These are phyloP conservation scores for Albugo candida DNA, from an alignment of 352 stramenopile genomes.

Conservation along the genomic window DNA sequence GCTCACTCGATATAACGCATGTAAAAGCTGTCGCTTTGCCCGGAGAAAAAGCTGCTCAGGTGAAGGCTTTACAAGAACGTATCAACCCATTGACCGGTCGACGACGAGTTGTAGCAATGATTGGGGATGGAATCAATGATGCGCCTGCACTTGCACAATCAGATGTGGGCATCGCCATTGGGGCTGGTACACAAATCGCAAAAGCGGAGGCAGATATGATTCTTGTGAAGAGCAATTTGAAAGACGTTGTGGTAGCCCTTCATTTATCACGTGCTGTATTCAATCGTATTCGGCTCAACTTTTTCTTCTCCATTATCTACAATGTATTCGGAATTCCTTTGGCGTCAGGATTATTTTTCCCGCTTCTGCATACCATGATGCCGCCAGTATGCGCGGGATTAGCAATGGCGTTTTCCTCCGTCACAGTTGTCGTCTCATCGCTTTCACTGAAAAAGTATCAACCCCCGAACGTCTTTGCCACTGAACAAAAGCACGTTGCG, in stretches of 20 bases:
- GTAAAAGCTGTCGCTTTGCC: conserved; percentile 80
- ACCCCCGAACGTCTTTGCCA: conserved; percentile 16
- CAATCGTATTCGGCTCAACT: conserved; percentile 68
- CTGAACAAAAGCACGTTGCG: no score
- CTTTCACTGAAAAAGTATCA: conserved; percentile 68
- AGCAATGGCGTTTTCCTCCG: conserved; percentile 76
- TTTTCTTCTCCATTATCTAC: conserved; percentile 78
- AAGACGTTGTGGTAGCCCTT: conserved; percentile 65
- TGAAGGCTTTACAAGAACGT: conserved; percentile 64
- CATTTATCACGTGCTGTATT: conserved; percentile 69
- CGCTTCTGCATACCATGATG: conserved; percentile 65
- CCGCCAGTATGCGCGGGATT: conserved; percentile 67
- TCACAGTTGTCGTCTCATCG: conserved; percentile 73
- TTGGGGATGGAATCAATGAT: conserved; percentile 92
- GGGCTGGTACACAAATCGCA: conserved; percentile 79
- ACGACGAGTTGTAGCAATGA: conserved; percentile 78
- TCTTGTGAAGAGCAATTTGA: conserved; percentile 68
- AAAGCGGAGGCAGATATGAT: conserved; percentile 79
- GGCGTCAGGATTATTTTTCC: conserved; percentile 71
- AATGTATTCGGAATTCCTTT: conserved; percentile 71
- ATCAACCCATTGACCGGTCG: conserved; percentile 50
- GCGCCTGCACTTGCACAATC: conserved; percentile 81
- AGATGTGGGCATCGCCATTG: conserved; percentile 85
- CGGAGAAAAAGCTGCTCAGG: conserved; percentile 86
- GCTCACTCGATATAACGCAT: conserved; percentile 76